Base-by-base conservation (phyloP, 176 grass and related monocot species). In the Zoysia japonica region DNA sequence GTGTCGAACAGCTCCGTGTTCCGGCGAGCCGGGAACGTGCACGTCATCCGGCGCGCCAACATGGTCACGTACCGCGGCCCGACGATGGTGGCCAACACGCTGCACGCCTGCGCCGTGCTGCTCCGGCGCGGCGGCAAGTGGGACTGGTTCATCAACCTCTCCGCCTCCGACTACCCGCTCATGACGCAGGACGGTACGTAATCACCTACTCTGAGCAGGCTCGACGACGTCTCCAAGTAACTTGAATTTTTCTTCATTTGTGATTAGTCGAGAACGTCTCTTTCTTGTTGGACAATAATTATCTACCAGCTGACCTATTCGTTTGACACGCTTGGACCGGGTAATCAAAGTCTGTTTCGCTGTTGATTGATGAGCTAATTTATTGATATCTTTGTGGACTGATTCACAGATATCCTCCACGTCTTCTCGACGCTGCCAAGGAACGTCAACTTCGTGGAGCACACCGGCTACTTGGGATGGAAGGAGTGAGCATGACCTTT, bases 91-190 rank as follows among this genome's bases (percentile, higher is more conserved):
- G 67, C 96, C 49, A 99, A 93, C 53, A 99, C 96, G 16, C 90
- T 99, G 28, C 96, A 99, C 60, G 90, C 96, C 37, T 93, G 90
- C 54, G 96, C 96, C 46, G 60, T 99, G 39, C 92, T 99, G 17
- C 92, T 95, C 67, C 89, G 87, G 45, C 85, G 85, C 50, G 88
- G 83, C 70, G 83, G 79, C 17, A 28, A 75, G 14, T 98, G 95
- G 95, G 95, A 98, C 80, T 98, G 95, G 92, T 98, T 94, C 80
- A 98, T 98, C 83, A 98, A 98, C 77, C 95, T 98, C 80, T 94
- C 91, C 42, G 95, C 92, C 37, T 94, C 95, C 1, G 92, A 94
- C 72, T 98, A 98, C 85, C 95, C 95, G 13, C 90, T 98, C 57
- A 86, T 94, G 83, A 87, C 95, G 1, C 89, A 92, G 49, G 95